phyloP scores from a whole-genome alignment of 73 alveolate genomes.

The Paramecium tetraurelia region DNA sequence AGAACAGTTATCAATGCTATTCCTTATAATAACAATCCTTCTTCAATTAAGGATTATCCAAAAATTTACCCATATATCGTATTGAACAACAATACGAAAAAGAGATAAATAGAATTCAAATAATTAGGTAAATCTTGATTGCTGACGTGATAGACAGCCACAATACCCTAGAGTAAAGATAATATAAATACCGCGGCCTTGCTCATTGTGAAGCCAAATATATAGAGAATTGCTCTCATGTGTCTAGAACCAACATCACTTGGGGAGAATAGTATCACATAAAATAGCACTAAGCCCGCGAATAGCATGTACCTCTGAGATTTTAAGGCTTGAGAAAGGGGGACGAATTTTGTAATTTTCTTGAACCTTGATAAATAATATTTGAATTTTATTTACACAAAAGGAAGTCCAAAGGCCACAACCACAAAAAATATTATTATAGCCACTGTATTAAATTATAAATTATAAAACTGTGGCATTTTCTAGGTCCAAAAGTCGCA shows the following conservation, averaged over 20 bases:
- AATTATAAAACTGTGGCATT: neutral
- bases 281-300: neutral
- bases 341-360: neutral
- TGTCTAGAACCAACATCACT: neutral
- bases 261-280: constrained; percentile 2
- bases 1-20: neutral
- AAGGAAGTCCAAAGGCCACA: constrained; percentile 25
- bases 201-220: constrained; percentile 34
- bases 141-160: constrained; percentile 26
- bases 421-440: neutral
- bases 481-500: neutral
- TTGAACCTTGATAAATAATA: neutral
- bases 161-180: constrained; percentile 11
- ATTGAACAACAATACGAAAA: neutral
- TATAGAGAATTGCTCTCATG: constrained; percentile 14
- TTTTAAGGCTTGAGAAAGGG: neutral
- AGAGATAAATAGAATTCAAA: neutral
- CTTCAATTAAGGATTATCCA: constrained; percentile 10
- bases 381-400: neutral
- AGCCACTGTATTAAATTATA: neutral
- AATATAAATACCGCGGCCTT: neutral
- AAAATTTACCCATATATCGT: constrained; percentile 4
- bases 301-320: neutral
- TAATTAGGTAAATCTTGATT: neutral
- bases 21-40: neutral